phyloP scores from a whole-genome alignment of 345 rosid genomes.

The Excoecaria agallocha region DNA sequence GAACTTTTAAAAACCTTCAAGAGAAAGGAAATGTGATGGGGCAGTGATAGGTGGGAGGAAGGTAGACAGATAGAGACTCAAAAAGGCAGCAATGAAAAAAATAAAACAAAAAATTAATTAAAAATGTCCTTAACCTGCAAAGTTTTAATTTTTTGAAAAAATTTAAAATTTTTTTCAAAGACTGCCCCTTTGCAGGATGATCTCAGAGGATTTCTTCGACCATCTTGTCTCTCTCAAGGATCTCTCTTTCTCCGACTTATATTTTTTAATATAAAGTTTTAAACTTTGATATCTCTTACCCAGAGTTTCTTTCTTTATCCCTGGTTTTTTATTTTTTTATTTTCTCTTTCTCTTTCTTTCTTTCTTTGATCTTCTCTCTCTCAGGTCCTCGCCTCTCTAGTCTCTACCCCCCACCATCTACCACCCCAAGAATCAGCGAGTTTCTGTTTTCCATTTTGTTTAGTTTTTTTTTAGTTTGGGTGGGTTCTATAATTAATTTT shows the following conservation, averaged over 20 bases:
- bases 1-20: not conserved
- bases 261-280: not conserved
- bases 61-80: constrained; percentile 30
- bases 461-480: not conserved
- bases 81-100: constrained; percentile 45
- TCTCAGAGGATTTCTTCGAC: constrained; percentile 76
- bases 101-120: not conserved
- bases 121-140: not conserved
- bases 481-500: not conserved
- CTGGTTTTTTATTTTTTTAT: not conserved
- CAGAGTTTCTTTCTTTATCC: constrained; percentile 17
- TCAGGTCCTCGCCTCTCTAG: constrained; percentile 14
- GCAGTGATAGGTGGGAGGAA: constrained; percentile 10
- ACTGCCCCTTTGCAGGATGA: constrained; percentile 63
- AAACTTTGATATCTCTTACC: constrained; percentile 12
- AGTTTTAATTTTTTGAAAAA: not conserved
- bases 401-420: constrained; percentile 27
- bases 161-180: constrained; percentile 24
- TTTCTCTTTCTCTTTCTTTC: not conserved
- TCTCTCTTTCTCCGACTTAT: constrained; percentile 11
- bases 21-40: constrained; percentile 15
- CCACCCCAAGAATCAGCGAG: constrained; percentile 21
- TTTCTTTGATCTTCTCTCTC: not conserved
- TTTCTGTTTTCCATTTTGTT: constrained; percentile 10
- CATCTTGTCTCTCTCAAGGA: constrained; percentile 41